Conservation (phyloP, 345 rosid genomes). For the Eucalyptus cloeziana region DNA sequence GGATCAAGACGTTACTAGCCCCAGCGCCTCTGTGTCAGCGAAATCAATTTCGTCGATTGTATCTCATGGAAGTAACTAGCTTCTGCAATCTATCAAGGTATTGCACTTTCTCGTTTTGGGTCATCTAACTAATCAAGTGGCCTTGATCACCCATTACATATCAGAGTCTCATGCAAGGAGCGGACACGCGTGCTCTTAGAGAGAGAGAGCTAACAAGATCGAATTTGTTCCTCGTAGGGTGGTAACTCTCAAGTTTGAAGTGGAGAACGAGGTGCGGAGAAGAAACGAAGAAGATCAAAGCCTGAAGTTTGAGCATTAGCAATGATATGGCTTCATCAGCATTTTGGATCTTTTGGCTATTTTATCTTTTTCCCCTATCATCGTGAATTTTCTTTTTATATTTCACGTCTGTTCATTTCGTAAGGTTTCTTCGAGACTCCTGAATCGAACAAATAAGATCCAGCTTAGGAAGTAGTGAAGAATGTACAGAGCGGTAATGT, state of each 20-base stretch:
- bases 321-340: background rate
- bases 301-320: background rate
- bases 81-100: background rate
- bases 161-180: background rate
- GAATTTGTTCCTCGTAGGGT: background rate
- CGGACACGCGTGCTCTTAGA: background rate
- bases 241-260: background rate
- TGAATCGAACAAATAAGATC: background rate
- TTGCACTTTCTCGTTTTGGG: background rate
- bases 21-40: slow-evolving; percentile 26
- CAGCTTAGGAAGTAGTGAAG: background rate
- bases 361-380: background rate
- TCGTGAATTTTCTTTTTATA: background rate
- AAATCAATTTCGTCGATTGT: slow-evolving; percentile 7
- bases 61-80: slow-evolving; percentile 30
- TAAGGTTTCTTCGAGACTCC: background rate
- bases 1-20: slow-evolving; percentile 52
- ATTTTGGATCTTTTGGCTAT: background rate
- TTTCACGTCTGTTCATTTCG: background rate
- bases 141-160: background rate
- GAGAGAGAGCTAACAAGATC: background rate
- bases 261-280: background rate
- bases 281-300: background rate
- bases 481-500: background rate
- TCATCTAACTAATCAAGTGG: background rate